Evolutionary conservation across 202 grass and related monocot species (phyloP).

Genomic region (Dendrocalamus latiflorus): DNA sequence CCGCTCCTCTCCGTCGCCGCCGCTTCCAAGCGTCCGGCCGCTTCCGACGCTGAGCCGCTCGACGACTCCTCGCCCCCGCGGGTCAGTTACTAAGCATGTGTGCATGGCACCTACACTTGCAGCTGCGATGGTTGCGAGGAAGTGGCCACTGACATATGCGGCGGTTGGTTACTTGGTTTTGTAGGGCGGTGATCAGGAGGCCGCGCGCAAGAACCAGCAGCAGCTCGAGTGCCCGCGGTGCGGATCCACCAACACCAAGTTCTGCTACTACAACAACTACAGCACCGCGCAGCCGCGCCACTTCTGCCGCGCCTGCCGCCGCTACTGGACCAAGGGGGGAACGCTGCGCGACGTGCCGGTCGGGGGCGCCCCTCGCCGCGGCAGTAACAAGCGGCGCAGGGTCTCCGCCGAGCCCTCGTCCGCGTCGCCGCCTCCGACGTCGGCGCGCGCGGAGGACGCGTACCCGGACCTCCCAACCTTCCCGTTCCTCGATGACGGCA

Average conservation of each 20-base stretch:
- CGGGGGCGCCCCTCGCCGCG: too few species aligned
- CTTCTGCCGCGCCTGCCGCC: slow-evolving; percentile 89
- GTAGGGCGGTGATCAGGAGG: background rate
- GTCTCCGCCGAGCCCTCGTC: too few species aligned
- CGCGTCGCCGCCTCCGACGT: too few species aligned
- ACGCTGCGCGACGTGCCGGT: too few species aligned
- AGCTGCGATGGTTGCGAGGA: too few species aligned
- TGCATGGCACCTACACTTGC: background rate
- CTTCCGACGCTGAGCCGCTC: background rate
- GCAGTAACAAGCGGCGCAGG: too few species aligned
- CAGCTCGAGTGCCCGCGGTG: slow-evolving; percentile 69
- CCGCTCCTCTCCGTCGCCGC: background rate
- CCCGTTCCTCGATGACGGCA: too few species aligned
- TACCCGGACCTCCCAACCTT: too few species aligned
- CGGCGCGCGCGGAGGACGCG: too few species aligned
- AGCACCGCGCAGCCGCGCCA: slow-evolving; percentile 90
- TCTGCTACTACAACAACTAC: slow-evolving; percentile 99
- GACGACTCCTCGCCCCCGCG: background rate
- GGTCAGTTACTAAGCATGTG: background rate
- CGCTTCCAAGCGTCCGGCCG: slow-evolving; percentile 12
- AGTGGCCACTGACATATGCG: background rate
- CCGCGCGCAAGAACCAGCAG: background rate
- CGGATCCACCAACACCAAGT: slow-evolving; percentile 85
- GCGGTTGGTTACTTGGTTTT: background rate
- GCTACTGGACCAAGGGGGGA: slow-evolving; percentile 99